A percentile compares a stretch with the other conserved stretches of the same genome.
Conservation (phyloP, 2,329 filamentous ascomycete genomes). For the Calonectria montana region DNA sequence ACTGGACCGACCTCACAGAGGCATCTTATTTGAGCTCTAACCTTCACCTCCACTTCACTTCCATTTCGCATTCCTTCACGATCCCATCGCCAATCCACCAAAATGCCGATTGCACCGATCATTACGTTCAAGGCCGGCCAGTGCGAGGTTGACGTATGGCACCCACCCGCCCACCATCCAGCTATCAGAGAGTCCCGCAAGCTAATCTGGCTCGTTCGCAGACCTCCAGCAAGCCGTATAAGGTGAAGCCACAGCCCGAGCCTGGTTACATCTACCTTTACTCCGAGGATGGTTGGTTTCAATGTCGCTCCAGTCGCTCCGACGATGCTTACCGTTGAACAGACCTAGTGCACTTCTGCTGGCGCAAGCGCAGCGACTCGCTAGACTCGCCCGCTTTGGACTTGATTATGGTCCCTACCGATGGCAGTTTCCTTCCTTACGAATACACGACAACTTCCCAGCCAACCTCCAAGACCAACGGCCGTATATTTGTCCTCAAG, state of each 20-base stretch:
- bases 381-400: constrained; percentile 84
- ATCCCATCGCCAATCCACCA: constrained; percentile 17
- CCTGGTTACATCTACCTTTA: constrained; percentile 94
- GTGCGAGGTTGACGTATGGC: constrained; percentile 83
- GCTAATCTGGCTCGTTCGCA: constrained; percentile 44
- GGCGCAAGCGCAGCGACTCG: constrained; percentile 82
- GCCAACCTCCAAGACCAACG: constrained; percentile 76
- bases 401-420: constrained; percentile 91
- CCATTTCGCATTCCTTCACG: constrained; percentile 18
- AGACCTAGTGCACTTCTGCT: constrained; percentile 97
- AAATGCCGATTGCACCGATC: constrained; percentile 85
- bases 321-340: constrained; percentile 14
- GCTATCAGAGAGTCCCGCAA: constrained; percentile 14
- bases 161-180: constrained; percentile 1
- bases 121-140: constrained; percentile 97
- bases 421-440: constrained; percentile 89
- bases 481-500: constrained; percentile 92
- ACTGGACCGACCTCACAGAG: constrained; percentile 18
- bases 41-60: constrained; percentile 19
- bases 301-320: neutral
- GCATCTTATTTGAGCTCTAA: constrained; percentile 21
- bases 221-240: constrained; percentile 69
- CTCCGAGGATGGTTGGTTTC: constrained; percentile 79
- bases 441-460: constrained; percentile 68
- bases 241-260: constrained; percentile 77